Evolutionary conservation across 2,329 filamentous ascomycete species (phyloP).

Genomic region (Huntiella moniliformis): DNA sequence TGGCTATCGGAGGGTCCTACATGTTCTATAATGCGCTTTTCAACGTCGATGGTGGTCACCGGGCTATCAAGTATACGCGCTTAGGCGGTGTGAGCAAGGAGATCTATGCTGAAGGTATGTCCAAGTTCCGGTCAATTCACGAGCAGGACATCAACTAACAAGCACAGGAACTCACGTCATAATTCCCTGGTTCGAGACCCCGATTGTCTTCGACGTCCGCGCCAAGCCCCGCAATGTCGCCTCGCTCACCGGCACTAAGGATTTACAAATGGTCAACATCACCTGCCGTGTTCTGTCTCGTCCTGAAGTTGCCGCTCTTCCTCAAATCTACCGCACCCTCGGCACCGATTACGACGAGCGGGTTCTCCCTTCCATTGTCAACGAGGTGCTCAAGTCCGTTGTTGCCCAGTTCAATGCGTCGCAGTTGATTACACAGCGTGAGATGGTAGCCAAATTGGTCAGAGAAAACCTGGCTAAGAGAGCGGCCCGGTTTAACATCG

Average conservation of each 20-base stretch:
- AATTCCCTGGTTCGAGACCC: constrained; percentile 94
- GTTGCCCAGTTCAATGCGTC: constrained; percentile 98
- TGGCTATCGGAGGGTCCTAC: constrained; percentile 28
- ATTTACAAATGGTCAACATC: constrained; percentile 99
- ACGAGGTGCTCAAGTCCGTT: constrained; percentile 96
- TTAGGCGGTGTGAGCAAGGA: constrained; percentile 85
- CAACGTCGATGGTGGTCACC: constrained; percentile 92
- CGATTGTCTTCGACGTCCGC: constrained; percentile 92
- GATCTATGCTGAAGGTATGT: constrained; percentile 79
- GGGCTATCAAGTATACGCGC: constrained; percentile 95
- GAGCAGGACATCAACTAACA: constrained; percentile 8
- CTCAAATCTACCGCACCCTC: constrained; percentile 91
- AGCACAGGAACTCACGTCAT: constrained; percentile 70
- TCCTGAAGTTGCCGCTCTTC: constrained; percentile 70
- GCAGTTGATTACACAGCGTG: constrained; percentile 96
- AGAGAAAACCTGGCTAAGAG: constrained; percentile 81
- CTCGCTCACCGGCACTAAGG: constrained; percentile 94
- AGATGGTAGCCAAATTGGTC: constrained; percentile 82
- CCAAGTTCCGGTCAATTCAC: not conserved
- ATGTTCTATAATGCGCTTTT: constrained; percentile 44
- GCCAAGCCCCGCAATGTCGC: constrained; percentile 93
- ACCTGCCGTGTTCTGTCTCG: constrained; percentile 96
- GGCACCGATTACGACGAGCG: constrained; percentile 94
- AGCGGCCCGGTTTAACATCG: constrained; percentile 91
- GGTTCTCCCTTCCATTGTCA: constrained; percentile 91